phyloP scores from a whole-genome alignment of 1,284 basidiomycete species.

The Austroboletus niveus region DNA sequence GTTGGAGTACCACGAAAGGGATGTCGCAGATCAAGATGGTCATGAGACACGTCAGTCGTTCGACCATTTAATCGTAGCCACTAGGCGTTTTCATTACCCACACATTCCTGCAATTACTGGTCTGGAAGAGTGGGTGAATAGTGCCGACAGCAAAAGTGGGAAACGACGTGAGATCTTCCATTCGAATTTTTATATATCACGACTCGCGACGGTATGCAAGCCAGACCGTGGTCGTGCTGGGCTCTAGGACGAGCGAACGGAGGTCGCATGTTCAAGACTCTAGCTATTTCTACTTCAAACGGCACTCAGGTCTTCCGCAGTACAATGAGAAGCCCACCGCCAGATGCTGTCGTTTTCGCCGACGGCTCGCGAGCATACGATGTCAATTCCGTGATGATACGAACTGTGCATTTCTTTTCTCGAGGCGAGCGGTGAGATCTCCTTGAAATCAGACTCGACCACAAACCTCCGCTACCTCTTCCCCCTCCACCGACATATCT shows the following conservation, averaged over 20 bases:
- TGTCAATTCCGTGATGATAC: slow-evolving; percentile 55
- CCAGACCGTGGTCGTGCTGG: slow-evolving; percentile 49
- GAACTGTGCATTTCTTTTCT: slow-evolving; percentile 54
- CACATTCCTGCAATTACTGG: slow-evolving; percentile 44
- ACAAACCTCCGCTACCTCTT: slow-evolving; percentile 55
- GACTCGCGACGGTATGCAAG: slow-evolving; percentile 43
- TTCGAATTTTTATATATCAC: slow-evolving; percentile 49
- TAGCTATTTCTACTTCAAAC: not conserved
- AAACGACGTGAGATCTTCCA: slow-evolving; percentile 42
- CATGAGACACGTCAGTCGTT: slow-evolving; percentile 28
- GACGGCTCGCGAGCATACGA: slow-evolving; percentile 41
- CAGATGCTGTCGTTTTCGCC: slow-evolving; percentile 41
- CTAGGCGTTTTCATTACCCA: slow-evolving; percentile 51
- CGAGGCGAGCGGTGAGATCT: slow-evolving; percentile 35
- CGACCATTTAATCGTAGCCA: slow-evolving; percentile 54
- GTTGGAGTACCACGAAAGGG: slow-evolving; percentile 43
- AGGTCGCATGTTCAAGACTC: slow-evolving; percentile 39
- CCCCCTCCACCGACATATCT: slow-evolving; percentile 52
- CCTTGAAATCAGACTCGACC: slow-evolving; percentile 28
- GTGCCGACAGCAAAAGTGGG: no score
- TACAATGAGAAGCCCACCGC: not conserved
- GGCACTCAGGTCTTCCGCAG: slow-evolving; percentile 33
- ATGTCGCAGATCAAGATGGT: slow-evolving; percentile 26
- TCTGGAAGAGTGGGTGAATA: slow-evolving; percentile 45
- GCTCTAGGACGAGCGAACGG: slow-evolving; percentile 48